Conservation (phyloP, 2,329 filamentous ascomycete genomes). For the Raffaelea albimanens region DNA sequence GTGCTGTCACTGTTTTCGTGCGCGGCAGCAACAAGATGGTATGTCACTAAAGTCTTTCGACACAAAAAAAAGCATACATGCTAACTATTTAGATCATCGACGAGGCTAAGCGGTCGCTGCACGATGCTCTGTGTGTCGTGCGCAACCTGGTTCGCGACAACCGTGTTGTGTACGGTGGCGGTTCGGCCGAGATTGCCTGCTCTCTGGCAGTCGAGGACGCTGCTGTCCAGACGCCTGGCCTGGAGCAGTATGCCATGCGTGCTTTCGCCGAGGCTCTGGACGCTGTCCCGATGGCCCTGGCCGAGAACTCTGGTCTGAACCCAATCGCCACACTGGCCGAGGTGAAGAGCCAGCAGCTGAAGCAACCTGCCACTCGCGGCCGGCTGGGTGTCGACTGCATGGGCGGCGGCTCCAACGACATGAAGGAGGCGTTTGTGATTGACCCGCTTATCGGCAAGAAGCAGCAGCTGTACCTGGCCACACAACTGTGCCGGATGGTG, state of each 20-base stretch:
- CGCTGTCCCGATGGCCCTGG: conserved; percentile 85
- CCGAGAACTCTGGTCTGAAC: conserved; percentile 93
- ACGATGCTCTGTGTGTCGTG: conserved; percentile 95
- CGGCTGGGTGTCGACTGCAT: conserved; percentile 95
- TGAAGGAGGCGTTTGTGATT: conserved; percentile 97
- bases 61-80: conserved; percentile 7
- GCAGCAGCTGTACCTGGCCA: conserved; percentile 91
- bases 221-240: conserved; percentile 86
- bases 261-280: conserved; percentile 95
- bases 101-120: conserved; percentile 93
- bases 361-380: conserved; percentile 45
- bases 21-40: conserved; percentile 99
- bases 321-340: conserved; percentile 91
- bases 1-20: conserved; percentile 93
- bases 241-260: conserved; percentile 98
- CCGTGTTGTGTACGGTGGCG: conserved; percentile 93
- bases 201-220: conserved; percentile 93
- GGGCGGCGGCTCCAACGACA: conserved; percentile 89
- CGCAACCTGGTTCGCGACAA: conserved; percentile 94
- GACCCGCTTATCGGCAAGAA: conserved; percentile 97
- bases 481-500: conserved; percentile 96
- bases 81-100: conserved; percentile 70
- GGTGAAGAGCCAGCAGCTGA: conserved; percentile 94
- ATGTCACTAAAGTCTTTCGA: conserved; percentile 8
- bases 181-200: conserved; percentile 94